These are phyloP conservation scores for Xylaria sp. DNA, from an alignment of 2,329 filamentous ascomycete species.

Conservation along the genomic window DNA sequence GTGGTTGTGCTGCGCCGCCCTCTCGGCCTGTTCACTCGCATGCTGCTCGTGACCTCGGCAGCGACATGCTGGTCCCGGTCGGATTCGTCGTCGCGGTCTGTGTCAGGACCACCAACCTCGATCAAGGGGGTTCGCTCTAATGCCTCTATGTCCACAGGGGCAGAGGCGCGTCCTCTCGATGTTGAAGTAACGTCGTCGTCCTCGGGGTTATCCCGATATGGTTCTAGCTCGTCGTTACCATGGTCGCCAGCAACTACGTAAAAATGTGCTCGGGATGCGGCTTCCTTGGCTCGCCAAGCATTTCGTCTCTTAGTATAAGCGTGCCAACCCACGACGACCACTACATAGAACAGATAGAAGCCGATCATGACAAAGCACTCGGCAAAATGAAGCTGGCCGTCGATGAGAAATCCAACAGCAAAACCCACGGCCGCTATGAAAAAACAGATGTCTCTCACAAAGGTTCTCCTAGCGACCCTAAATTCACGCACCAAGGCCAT, in stretches of 20 bases:
- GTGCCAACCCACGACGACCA: conserved; percentile 89
- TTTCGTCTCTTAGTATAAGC: conserved; percentile 75
- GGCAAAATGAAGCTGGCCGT: conserved; percentile 84
- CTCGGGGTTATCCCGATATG: conserved; percentile 69
- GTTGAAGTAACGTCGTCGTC: conserved; percentile 52
- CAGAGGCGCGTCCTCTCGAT: conserved; percentile 38
- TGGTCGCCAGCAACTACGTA: conserved; percentile 59
- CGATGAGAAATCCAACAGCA: conserved; percentile 84
- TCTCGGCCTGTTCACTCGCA: conserved; percentile 79
- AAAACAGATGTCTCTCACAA: conserved; percentile 89
- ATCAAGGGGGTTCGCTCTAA: conserved; percentile 55
- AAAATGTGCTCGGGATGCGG: conserved; percentile 76
- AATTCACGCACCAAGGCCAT: conserved; percentile 98
- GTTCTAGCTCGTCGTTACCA: conserved; percentile 60
- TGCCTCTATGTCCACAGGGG: conserved; percentile 47
- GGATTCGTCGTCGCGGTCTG: conserved; percentile 56
- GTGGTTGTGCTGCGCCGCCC: conserved; percentile 72
- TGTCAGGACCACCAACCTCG: conserved; percentile 50
- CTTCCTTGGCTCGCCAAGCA: conserved; percentile 66
- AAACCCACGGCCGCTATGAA: conserved; percentile 88
- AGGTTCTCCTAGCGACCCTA: conserved; percentile 85
- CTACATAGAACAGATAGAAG: conserved; percentile 89
- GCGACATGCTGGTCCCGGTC: conserved; percentile 66
- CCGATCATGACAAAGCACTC: conserved; percentile 89
- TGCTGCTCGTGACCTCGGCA: conserved; percentile 88